These are phyloP conservation scores for Carex parvula DNA, from an alignment of 176 grass and related monocot species.

Conservation along the genomic window DNA sequence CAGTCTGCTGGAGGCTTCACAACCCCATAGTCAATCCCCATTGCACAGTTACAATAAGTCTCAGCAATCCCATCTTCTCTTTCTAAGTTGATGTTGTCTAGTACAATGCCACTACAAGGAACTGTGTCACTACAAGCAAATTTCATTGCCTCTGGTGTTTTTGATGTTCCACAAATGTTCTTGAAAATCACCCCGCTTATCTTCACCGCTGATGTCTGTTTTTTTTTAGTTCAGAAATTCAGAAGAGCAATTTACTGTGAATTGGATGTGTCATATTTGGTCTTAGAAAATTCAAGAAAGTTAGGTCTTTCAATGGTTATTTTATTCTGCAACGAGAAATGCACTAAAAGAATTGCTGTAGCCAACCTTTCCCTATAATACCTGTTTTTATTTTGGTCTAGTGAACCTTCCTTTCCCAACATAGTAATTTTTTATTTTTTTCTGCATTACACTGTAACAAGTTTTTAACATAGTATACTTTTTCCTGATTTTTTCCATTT, in stretches of 20 bases:
- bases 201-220: slow-evolving; percentile 41
- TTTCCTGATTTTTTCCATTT: background rate
- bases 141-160: slow-evolving; percentile 46
- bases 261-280: slow-evolving; percentile 6
- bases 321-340: background rate
- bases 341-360: background rate
- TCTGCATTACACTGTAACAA: background rate
- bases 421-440: background rate
- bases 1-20: slow-evolving; percentile 68
- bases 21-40: slow-evolving; percentile 47
- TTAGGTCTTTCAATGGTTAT: background rate
- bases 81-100: slow-evolving; percentile 57
- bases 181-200: slow-evolving; percentile 54
- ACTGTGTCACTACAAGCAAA: slow-evolving; percentile 83
- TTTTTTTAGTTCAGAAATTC: background rate
- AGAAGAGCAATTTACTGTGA: background rate
- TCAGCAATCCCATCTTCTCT: slow-evolving; percentile 40
- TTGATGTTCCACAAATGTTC: slow-evolving; percentile 65
- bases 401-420: background rate
- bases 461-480: background rate
- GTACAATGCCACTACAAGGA: slow-evolving; percentile 67
- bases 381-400: background rate
- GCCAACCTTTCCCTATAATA: background rate
- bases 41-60: slow-evolving; percentile 78
- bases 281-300: slow-evolving; percentile 13